Conservation (phyloP, 352 stramenopile genomes). For the Elongisporangium senticosum region DNA sequence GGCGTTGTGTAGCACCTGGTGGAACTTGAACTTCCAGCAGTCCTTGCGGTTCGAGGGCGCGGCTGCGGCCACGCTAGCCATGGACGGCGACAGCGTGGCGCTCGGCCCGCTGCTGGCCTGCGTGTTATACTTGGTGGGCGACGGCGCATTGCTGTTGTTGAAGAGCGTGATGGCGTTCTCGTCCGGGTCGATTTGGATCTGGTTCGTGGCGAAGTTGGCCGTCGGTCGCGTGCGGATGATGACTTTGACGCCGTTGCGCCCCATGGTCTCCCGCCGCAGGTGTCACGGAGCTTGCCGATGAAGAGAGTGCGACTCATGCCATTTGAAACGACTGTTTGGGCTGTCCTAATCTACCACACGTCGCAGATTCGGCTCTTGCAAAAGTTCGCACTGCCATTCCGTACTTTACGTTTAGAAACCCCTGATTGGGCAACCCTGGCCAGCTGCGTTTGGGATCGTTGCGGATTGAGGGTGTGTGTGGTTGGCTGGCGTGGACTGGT, state of each 20-base stretch:
- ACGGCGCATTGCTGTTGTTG: constrained; percentile 14
- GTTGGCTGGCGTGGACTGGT: neutral
- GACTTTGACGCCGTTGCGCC: constrained; percentile 69
- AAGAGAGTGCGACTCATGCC: neutral
- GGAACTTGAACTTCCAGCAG: constrained; percentile 88
- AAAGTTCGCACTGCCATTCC: neutral
- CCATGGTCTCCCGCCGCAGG: constrained; percentile 8
- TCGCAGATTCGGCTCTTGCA: neutral
- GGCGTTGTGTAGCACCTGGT: constrained; percentile 91
- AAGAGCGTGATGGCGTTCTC: constrained; percentile 70
- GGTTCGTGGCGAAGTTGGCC: constrained; percentile 61
- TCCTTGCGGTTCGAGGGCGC: constrained; percentile 72
- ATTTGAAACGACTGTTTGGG: neutral
- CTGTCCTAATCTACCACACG: neutral
- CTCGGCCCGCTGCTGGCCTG: constrained; percentile 3
- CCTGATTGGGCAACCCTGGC: neutral
- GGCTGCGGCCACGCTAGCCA: constrained; percentile 8
- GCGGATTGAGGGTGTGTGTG: neutral
- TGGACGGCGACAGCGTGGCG: constrained; percentile 1
- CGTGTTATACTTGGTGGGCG: constrained; percentile 23
- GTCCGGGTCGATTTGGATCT: constrained; percentile 77
- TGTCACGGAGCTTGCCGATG: neutral
- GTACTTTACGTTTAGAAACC: neutral
- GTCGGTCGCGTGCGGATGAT: constrained; percentile 82
- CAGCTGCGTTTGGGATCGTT: neutral